A percentile compares a stretch with the other conserved stretches of the same genome.
phyloP scores from a whole-genome alignment of 768 basidiomycete species.

The Tylopilus sp. region DNA sequence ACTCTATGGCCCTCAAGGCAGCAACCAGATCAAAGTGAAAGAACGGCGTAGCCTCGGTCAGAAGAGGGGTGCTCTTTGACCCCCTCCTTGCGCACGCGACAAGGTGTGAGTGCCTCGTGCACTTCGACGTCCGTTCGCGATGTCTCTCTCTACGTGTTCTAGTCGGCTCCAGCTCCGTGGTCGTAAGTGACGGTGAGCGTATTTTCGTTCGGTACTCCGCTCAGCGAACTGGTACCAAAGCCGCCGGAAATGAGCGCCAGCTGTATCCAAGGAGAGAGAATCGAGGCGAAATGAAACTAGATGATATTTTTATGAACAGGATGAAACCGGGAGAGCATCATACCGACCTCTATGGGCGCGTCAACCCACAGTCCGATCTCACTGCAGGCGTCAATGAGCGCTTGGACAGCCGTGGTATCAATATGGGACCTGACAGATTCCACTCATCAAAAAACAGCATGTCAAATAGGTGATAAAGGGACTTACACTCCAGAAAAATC shows the following conservation, averaged over 20 bases:
- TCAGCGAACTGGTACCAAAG: conserved; percentile 67
- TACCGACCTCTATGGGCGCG: conserved; percentile 61
- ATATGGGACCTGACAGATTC: conserved; percentile 63
- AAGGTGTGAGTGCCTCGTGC: conserved; percentile 21
- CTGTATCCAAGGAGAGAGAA: conserved; percentile 91
- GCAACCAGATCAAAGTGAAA: conserved; percentile 86
- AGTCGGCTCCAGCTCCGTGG: conserved; percentile 37
- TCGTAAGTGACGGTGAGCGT: conserved; percentile 70
- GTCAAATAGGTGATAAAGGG: background rate
- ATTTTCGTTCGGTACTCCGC: conserved; percentile 53
- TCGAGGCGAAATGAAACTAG: conserved; percentile 91
- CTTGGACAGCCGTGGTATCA: conserved; percentile 89
- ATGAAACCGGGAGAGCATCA: background rate
- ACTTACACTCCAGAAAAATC: conserved; percentile 81
- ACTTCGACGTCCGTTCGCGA: conserved; percentile 31
- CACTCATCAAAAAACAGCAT: background rate
- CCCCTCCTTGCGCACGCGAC: background rate
- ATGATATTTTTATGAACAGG: conserved; percentile 16
- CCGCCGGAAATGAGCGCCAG: conserved; percentile 87
- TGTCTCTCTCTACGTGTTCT: conserved; percentile 3
- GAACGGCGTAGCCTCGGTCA: conserved; percentile 64
- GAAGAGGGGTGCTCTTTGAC: conserved; percentile 31
- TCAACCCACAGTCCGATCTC: conserved; percentile 87
- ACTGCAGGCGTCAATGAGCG: conserved; percentile 81
- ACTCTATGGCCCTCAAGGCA: conserved; percentile 70